Percentiles rank a stretch among this genome's conserved stretches.
phyloP scores from a whole-genome alignment of 2,329 filamentous ascomycete species.

The Hawksworthiomyces lignivorus region DNA sequence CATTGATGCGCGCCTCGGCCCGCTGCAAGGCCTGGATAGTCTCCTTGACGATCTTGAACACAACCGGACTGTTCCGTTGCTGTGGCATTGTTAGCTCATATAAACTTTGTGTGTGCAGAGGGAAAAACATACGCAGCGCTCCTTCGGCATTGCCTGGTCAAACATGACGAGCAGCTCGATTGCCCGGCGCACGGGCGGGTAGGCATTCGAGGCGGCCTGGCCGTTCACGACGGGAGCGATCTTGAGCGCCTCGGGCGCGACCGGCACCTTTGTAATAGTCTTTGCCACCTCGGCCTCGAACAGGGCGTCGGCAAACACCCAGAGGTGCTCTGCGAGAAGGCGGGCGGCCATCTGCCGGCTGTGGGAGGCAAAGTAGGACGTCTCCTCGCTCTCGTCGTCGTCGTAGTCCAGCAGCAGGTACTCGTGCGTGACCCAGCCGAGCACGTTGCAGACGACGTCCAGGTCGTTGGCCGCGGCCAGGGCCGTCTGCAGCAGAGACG shows the following conservation, averaged over 20 bases:
- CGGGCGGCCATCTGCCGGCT: constrained; percentile 49
- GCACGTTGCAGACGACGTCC: constrained; percentile 44
- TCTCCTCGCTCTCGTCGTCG: constrained; percentile 34
- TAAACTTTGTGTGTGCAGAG: not conserved
- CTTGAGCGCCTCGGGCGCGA: constrained; percentile 41
- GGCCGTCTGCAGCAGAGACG: constrained; percentile 39
- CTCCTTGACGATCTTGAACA: constrained; percentile 74
- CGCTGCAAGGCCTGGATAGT: constrained; percentile 76
- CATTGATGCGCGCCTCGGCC: constrained; percentile 64
- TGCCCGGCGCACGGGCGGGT: constrained; percentile 50
- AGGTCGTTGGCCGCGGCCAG: constrained; percentile 41
- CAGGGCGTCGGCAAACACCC: constrained; percentile 45
- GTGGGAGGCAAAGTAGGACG: constrained; percentile 41
- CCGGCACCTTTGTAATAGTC: constrained; percentile 41
- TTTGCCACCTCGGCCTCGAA: constrained; percentile 51
- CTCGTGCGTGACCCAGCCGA: constrained; percentile 52
- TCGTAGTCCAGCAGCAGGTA: constrained; percentile 49
- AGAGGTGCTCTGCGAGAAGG: constrained; percentile 49
- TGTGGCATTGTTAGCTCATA: constrained; percentile 18
- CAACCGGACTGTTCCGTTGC: constrained; percentile 46
- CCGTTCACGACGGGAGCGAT: constrained; percentile 42
- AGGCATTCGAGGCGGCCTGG: constrained; percentile 43
- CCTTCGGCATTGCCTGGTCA: constrained; percentile 57
- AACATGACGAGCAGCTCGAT: constrained; percentile 54
- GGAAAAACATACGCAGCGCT: constrained; percentile 45